These are phyloP conservation scores for Thielaviopsis punctulata DNA, from an alignment of 2,329 filamentous ascomycete genomes.

Conservation along the genomic window DNA sequence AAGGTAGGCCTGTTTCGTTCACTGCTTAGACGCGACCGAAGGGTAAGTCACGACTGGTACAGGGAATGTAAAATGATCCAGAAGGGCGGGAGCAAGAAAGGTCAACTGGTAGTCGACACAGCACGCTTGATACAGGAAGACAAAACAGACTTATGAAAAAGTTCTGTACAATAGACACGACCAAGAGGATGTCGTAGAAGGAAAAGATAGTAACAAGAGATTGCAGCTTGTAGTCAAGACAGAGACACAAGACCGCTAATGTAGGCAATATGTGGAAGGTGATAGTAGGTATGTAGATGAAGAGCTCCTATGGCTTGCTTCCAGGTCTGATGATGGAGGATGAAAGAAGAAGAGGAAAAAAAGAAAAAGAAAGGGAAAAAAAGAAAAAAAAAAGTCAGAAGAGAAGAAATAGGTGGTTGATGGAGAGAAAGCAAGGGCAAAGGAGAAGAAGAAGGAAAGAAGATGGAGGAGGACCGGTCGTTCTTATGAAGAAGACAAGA, in stretches of 20 bases:
- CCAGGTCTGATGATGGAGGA: background rate
- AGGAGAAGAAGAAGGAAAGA: constrained; percentile 7
- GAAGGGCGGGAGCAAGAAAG: background rate
- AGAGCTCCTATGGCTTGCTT: background rate
- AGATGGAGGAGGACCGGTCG: background rate
- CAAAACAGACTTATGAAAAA: background rate
- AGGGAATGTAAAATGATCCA: background rate
- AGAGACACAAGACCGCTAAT: background rate
- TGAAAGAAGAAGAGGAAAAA: background rate
- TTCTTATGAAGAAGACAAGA: constrained; percentile 4
- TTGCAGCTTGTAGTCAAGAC: background rate
- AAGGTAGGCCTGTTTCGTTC: background rate
- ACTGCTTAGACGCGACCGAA: background rate
- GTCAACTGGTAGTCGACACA: background rate
- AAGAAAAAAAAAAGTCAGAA: constrained; percentile 17
- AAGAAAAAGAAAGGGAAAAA: constrained; percentile 15
- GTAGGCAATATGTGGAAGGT: background rate
- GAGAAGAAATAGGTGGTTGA: constrained; percentile 14
- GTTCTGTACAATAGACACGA: background rate
- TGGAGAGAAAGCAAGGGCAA: constrained; percentile 12
- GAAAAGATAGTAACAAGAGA: background rate
- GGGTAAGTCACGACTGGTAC: background rate
- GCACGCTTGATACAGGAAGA: background rate
- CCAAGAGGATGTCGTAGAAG: background rate
- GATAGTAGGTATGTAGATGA: background rate